Evolutionary conservation across 164 flowering plant species (phyloP).

Genomic region (Umbellularia californica): DNA sequence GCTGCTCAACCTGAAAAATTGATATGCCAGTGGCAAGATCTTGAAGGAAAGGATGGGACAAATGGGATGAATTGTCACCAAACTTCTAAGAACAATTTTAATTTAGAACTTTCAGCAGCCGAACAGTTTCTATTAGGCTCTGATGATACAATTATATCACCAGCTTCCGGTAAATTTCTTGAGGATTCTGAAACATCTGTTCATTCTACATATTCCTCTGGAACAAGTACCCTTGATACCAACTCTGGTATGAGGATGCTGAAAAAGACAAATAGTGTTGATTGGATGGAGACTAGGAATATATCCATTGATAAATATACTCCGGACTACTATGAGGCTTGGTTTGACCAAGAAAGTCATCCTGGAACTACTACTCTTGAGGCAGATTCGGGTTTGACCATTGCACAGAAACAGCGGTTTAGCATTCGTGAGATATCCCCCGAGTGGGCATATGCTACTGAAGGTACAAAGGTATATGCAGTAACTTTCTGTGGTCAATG

Average conservation of each 20-base stretch:
- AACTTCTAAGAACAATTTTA: constrained; percentile 11
- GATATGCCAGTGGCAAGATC: constrained; percentile 18
- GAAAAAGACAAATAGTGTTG: constrained; percentile 4
- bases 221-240: constrained; percentile 18
- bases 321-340: constrained; percentile 24
- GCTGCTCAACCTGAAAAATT: constrained; percentile 24
- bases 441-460: constrained; percentile 72
- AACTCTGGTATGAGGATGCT: constrained; percentile 34
- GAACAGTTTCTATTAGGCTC: constrained; percentile 19
- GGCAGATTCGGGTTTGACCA: constrained; percentile 37
- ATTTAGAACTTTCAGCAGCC: constrained; percentile 16
- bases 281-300: constrained; percentile 7
- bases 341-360: constrained; percentile 37
- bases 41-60: constrained; percentile 16
- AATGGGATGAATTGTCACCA: constrained; percentile 3
- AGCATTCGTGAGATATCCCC: constrained; percentile 74
- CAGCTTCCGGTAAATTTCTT: constrained; percentile 33
- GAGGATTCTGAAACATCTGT: constrained; percentile 20
- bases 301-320: neutral
- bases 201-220: constrained; percentile 31
- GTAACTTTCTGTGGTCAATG: neutral
- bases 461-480: constrained; percentile 68
- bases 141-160: constrained; percentile 18
- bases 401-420: constrained; percentile 58
- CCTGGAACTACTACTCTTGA: constrained; percentile 31